These are phyloP conservation scores for Pseudisothecium myosuroides DNA, from an alignment of 225 moss, liverwort and hornwort genomes.

Conservation along the genomic window DNA sequence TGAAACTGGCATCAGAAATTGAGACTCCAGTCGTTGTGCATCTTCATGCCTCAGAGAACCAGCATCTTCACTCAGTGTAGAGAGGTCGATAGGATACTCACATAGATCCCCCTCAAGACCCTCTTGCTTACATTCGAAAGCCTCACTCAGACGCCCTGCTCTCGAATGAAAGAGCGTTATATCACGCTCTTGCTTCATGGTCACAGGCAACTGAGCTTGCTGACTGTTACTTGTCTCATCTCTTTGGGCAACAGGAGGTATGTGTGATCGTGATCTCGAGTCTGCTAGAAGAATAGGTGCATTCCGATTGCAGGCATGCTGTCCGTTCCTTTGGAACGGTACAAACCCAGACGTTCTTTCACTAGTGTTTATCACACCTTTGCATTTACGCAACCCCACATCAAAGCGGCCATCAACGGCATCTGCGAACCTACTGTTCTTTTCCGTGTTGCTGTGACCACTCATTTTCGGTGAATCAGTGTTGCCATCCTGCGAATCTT, in stretches of 20 bases:
- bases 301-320: conserved; percentile 21
- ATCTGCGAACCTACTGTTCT: conserved; percentile 6
- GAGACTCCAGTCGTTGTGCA: conserved; percentile 19
- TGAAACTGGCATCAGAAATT: conserved; percentile 14
- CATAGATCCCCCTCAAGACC: conserved; percentile 14
- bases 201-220: conserved; percentile 7
- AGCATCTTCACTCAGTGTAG: background rate
- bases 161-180: background rate
- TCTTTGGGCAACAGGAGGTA: background rate
- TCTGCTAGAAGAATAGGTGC: background rate
- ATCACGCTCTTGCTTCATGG: conserved; percentile 30
- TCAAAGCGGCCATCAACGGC: conserved; percentile 9
- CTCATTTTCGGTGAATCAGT: background rate
- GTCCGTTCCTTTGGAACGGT: conserved; percentile 28
- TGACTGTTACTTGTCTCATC: background rate
- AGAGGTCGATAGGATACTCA: conserved; percentile 18
- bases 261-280: background rate
- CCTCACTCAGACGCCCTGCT: background rate
- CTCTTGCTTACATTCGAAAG: conserved; percentile 35
- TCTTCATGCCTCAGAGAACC: conserved; percentile 12
- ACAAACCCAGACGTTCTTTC: conserved; percentile 32
- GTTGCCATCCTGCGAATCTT: background rate
- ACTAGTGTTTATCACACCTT: background rate
- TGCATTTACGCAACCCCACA: background rate
- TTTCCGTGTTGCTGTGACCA: background rate